Evolutionary conservation across 1,284 basidiomycete genomes (phyloP).

Genomic region (Apiotrichum gracile): DNA sequence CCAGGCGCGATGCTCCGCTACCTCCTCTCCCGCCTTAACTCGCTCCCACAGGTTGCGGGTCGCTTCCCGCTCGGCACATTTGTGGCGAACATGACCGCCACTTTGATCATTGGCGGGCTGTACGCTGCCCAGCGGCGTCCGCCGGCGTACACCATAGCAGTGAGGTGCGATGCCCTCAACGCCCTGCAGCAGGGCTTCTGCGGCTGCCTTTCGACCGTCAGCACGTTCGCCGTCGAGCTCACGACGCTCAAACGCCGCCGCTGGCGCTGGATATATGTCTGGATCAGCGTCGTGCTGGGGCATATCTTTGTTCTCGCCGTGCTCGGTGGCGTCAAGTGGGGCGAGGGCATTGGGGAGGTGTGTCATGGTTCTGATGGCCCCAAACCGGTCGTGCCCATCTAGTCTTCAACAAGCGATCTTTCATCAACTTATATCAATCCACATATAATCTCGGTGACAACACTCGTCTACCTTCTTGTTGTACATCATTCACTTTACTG

Average conservation of each 20-base stretch:
- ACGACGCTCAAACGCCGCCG: slow-evolving; percentile 52
- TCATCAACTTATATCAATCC: too few relatives aligned
- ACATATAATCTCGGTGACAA: too few relatives aligned
- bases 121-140: slow-evolving; percentile 62
- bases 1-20: slow-evolving; percentile 84
- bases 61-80: slow-evolving; percentile 82
- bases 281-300: slow-evolving; percentile 62
- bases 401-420: too few relatives aligned
- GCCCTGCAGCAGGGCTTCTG: slow-evolving; percentile 88
- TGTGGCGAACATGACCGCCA: slow-evolving; percentile 74
- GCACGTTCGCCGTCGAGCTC: slow-evolving; percentile 84
- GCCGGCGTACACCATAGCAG: slow-evolving; percentile 32
- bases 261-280: slow-evolving; percentile 58
- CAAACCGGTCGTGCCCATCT: too few relatives aligned
- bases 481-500: too few relatives aligned
- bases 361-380: slow-evolving; percentile 15
- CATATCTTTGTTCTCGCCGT: slow-evolving; percentile 71
- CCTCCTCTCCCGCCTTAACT: slow-evolving; percentile 69
- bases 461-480: too few relatives aligned
- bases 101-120: slow-evolving; percentile 65
- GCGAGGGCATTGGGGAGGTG: slow-evolving; percentile 31
- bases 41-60: slow-evolving; percentile 48
- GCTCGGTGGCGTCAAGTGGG: slow-evolving; percentile 65
- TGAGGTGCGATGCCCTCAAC: slow-evolving; percentile 65
- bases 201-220: slow-evolving; percentile 89